Evolutionary conservation across 1,284 basidiomycete species (phyloP), one percentile per base, ranked within the genome.

Genomic region (Leccinum subrobustum): DNA sequence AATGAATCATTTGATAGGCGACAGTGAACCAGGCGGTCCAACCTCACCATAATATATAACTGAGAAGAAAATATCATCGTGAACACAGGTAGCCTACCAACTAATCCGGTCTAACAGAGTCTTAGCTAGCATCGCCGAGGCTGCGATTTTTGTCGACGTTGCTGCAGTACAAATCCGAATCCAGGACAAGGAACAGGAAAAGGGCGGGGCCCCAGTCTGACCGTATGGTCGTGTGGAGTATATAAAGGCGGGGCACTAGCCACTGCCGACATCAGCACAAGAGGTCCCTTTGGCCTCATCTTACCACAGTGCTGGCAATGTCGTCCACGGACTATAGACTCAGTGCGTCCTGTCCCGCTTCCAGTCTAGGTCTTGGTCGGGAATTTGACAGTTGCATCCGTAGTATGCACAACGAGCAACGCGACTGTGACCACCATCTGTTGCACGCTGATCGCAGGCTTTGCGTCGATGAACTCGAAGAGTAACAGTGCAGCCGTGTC

Each of bases 391-490:
- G n/a, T 1, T 5, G 20, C 16, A 12, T 3, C 29, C 6, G 2
- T 4, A 63, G 52, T 25, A 9, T 62, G 61, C 37, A 37, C 50
- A 37, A n/a, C 61, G 20, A 50, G 16, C 61, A 62, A 62, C 51
- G 47, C 56, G 37, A 63, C 56, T 2, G 61, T 62, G 9, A 44
- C 44, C 3, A 12, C 27, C 16, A 63, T 63, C 27, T 62, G 62
- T 44, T 62, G 61, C 12, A 20, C 51, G 6, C 42, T 44, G 31
- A 14, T 60, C 20, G 16, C 42, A 18, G 42, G 9, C 9, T 44
- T 44, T 44, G 8, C 9, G 9, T 44, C 9, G n/a, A 18, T 6
- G n/a, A 11, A 44, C 42, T 44, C 9, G 42, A 18, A 18, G 42
- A 44, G 42, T n/a, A 11, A 5, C 9, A 42, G n/a, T 42, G 39